Percentiles rank a stretch among this genome's conserved stretches.
These are phyloP conservation scores for Jaltomata sinuosa DNA, from an alignment of 257 asterid species.

Conservation along the genomic window DNA sequence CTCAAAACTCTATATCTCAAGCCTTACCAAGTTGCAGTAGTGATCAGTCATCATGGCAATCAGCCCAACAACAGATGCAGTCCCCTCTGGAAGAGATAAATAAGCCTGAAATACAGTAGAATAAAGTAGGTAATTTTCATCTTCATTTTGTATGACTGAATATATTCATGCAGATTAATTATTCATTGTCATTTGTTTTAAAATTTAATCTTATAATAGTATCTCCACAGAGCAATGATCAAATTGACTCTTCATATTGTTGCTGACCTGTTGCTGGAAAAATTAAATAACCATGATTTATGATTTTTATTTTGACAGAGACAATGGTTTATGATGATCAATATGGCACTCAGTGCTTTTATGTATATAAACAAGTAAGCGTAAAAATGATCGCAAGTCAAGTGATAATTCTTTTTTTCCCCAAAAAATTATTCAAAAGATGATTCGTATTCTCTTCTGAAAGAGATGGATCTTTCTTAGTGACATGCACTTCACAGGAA, in stretches of 20 bases:
- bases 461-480: background rate
- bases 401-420: background rate
- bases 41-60: conserved; percentile 97
- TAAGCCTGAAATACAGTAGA: conserved; percentile 58
- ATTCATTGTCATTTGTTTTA: background rate
- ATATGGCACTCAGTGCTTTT: background rate
- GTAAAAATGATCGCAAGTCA: background rate
- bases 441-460: background rate
- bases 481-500: background rate
- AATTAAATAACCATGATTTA: background rate
- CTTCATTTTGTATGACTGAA: background rate
- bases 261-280: background rate
- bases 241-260: background rate
- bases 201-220: background rate
- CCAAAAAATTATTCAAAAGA: background rate
- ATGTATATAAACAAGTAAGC: background rate
- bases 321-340: background rate
- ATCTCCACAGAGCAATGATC: background rate
- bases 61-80: conserved; percentile 82
- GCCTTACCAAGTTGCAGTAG: conserved; percentile 69
- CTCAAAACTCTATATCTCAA: conserved; percentile 10
- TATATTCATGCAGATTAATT: background rate
- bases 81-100: conserved; percentile 93
- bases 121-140: background rate
- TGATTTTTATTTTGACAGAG: background rate